Percentiles rank a stretch among this genome's conserved stretches.
Conservation (phyloP, 345 rosid species). For the Camelina laxa region DNA sequence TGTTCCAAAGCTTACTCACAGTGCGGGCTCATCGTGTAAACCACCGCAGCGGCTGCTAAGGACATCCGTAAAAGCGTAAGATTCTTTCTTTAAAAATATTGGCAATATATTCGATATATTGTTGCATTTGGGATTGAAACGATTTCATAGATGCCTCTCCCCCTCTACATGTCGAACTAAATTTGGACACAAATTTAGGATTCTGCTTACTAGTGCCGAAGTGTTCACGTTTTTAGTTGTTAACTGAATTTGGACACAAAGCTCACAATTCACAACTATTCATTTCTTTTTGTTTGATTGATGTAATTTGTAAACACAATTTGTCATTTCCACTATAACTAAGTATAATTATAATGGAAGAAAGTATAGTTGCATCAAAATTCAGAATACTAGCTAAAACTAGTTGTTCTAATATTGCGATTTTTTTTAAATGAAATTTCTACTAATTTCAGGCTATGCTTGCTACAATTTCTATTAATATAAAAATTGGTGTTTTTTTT, state of each 20-base stretch:
- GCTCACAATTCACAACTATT: constrained; percentile 10
- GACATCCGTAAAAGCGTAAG: too few species aligned
- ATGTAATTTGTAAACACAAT: neutral
- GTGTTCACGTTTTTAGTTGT: neutral
- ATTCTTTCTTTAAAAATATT: too few species aligned
- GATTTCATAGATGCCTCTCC: too few species aligned
- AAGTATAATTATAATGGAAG: neutral
- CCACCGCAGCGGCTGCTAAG: too few species aligned
- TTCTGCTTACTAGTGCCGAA: neutral
- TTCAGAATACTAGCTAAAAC: too few species aligned
- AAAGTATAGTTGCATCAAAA: neutral
- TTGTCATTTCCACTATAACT: neutral
- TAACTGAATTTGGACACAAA: constrained; percentile 16
- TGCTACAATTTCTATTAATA: neutral
- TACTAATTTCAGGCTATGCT: neutral
- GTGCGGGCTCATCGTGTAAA: too few species aligned
- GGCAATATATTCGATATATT: too few species aligned
- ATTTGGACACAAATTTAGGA: too few species aligned
- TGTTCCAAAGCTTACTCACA: neutral
- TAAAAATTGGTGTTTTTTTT: neutral
- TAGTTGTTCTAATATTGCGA: too few species aligned
- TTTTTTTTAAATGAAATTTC: neutral
- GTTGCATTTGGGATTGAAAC: too few species aligned
- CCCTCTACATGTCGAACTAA: too few species aligned
- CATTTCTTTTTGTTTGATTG: neutral